Evolutionary conservation across 2,329 filamentous ascomycete species (phyloP), one percentile per base, ranked within the genome.

Genomic region (Sporothrix variecibatus): DNA sequence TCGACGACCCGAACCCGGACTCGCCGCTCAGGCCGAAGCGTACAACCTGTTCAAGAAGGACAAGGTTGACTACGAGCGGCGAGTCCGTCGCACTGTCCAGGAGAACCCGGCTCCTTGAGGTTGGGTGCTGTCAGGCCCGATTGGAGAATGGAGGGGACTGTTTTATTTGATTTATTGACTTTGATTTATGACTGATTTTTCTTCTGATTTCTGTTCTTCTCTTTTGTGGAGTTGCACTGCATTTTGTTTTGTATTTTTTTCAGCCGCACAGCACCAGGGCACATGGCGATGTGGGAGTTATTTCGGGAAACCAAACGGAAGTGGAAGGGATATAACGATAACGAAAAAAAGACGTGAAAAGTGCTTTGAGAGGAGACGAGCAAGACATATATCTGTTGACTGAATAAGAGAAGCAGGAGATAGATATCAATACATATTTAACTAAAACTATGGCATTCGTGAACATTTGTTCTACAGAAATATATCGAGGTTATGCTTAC

Each of bases 21-120:
- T 97, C 94, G 1, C 96, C 0, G 96, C 96, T 0, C 96, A 99
- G 83, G 95, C 96, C 2, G 96, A 99, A 78, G 97, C 96, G 0
- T 99, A 98, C 85, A 97, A 97, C 79, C 87, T 99, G 12, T 98
- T 94, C 83, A 98, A 97, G 87, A 94, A 94, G 82, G 95, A 99
- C 80, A 88, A 90, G 60, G 84, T 83, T 23, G 94, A 95, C 74
- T 99, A 99, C 80, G 95, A 98, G 84, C 92, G 91, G 82, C 93
- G 95, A 77, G 91, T 99, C 76, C 91, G 90, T 80, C 91, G 93
- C 75, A 91, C 97, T 26, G 96, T 99, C 74, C 92, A 90, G 79
- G 94, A 98, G 77, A 97, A 98, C 82, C 94, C 93, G 17, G 91
- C 93, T 68, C 92, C 92, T 72, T 94, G 79, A 71, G 31, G 17